Base-by-base conservation (phyloP, 2,329 filamentous ascomycete species). In the Hortaea werneckii region DNA sequence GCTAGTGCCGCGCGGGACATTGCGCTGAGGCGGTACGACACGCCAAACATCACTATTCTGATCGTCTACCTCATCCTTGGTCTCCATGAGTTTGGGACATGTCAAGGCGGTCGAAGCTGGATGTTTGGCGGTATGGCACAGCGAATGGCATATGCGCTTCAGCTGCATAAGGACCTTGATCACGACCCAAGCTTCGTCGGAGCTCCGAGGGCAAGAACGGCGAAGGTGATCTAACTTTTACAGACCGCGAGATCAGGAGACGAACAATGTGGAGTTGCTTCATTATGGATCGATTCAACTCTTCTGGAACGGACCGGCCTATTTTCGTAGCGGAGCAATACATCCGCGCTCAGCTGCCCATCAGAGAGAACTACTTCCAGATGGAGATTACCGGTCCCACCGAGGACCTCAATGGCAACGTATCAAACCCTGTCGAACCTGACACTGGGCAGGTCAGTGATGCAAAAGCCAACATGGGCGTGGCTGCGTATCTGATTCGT, bases 251-350 rank as follows among this genome's bases (percentile, higher is more conserved):
- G 64, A 95, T 96, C 44, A 78, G 92, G 49, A 75, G 92, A 54
- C 79, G 92, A 46, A 92, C 88, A 2, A 96, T 98, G 90, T 98
- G 92, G 92, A 86, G 89, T 9, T 96, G 90, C 62, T 95, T 95
- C 59, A 67, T 95, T 46, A 95, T 96, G 89, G 92, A 98, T 63
- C 81, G 90, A 0, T 95, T 95, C 71, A 95, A 94, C 66, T 95
- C 90, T 0, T 95, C 89, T 1, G 90, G 92, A 1, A 94, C 87
- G 2, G 89, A 95, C 58, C 78, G 90, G 34, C 92, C 92, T 13
- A 86, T 87, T 44, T 95, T 95, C 55, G 83, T 95, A 45, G 83
- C 86, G 54, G 88, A 95, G 63, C 86, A 92, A 54, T 87, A 86
- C 45, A 77, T 96, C 50, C 83, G 87, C 54, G 87, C 95, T 11